Evolutionary conservation across 1,284 basidiomycete genomes (phyloP), one percentile per base, ranked within the genome.

Genomic region (Puccinia coronata): DNA sequence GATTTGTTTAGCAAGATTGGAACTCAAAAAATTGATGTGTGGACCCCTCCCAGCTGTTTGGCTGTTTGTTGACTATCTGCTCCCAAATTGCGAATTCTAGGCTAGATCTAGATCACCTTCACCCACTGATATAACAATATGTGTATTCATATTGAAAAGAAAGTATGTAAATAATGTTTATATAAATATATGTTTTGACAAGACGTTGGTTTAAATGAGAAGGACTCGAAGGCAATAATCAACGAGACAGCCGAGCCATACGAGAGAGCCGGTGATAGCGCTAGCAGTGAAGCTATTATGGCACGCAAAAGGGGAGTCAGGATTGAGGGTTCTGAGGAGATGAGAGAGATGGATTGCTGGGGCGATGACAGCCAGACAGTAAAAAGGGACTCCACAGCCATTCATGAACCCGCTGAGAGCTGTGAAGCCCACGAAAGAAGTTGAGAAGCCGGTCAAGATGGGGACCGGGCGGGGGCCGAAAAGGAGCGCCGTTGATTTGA

Each of bases 401-500:
- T 94, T 93, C 82, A 94, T 85, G 85, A 91, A 90, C 0, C 95
- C 95, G 0, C 94, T 92, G 83, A 91, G 90, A 0, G 91, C 89
- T 82, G 98, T 89, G 72, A 93, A 86, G 12, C 91, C 91, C 82
- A 98, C 85, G 72, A 93, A 92, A 2, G 91, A 90, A 0, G 89
- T 87, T 0, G 94, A 93, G 75, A 99, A 91, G 14, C 88, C 89
- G 14, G 90, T 87, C 53, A 99, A 90, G 83, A 97, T 91, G 0
- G 91, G 90, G 14, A 92, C 91, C 0, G 95, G 93, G 43, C 90
- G 88, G 61, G 90, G 88, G 47, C 91, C 92, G 86, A 99, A 98
- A 59, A 97, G 89, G 69, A 99, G 89, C 0, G 97, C 97, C 1
- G 96, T 99, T 12, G 94, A 96, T 83, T 92, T 93, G 85, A 99